These are phyloP conservation scores for Monilinia vaccinii-corymbosi DNA, from an alignment of 2,329 filamentous ascomycete genomes.

Conservation along the genomic window DNA sequence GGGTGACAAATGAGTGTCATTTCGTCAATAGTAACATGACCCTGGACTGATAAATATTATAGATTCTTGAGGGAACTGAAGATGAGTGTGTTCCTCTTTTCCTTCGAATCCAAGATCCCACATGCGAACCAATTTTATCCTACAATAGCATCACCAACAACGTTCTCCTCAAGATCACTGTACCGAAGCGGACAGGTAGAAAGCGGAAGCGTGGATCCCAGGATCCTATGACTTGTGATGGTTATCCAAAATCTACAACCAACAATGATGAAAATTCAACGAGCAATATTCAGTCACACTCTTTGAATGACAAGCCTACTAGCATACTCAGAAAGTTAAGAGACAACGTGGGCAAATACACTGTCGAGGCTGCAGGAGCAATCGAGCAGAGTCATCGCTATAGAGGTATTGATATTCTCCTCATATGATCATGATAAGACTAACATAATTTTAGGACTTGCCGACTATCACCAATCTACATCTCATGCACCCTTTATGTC, in stretches of 20 bases:
- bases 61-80: conserved; percentile 38
- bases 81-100: conserved; percentile 55
- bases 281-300: conserved; percentile 34
- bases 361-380: conserved; percentile 60
- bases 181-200: conserved; percentile 78
- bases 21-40: conserved; percentile 14
- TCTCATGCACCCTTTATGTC: conserved; percentile 59
- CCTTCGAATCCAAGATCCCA: conserved; percentile 69
- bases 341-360: conserved; percentile 61
- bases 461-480: conserved; percentile 79
- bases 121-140: conserved; percentile 70
- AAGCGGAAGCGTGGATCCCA: conserved; percentile 74
- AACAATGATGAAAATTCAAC: neutral
- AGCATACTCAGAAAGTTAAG: conserved; percentile 53
- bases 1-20: neutral
- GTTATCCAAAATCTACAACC: neutral
- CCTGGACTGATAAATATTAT: neutral
- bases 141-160: conserved; percentile 71
- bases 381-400: conserved; percentile 81
- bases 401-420: conserved; percentile 41
- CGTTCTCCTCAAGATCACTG: conserved; percentile 73
- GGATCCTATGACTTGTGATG: conserved; percentile 46
- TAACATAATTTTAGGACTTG: conserved; percentile 44
- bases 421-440: neutral
- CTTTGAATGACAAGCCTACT: conserved; percentile 43